phyloP scores from a whole-genome alignment of 1,284 basidiomycete genomes.

The Coniophora puteana region DNA sequence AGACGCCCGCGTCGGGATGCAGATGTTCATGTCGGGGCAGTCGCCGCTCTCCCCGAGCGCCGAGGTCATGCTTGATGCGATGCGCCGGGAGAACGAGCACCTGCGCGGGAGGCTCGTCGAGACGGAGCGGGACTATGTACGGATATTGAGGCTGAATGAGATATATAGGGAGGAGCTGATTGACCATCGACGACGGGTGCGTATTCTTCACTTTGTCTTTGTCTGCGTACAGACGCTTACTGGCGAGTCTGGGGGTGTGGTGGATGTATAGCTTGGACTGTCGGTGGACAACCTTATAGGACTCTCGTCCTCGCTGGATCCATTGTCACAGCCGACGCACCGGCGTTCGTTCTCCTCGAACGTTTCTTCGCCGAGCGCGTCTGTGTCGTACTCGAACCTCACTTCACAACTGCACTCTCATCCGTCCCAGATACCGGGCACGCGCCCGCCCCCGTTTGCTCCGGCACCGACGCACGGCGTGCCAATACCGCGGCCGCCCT shows the following conservation, averaged over 20 bases:
- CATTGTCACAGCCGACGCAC: constrained; percentile 66
- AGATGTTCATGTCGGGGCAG: constrained; percentile 23
- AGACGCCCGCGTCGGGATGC: constrained; percentile 28
- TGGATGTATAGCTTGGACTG: constrained; percentile 59
- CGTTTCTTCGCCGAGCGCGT: constrained; percentile 45
- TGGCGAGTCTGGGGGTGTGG: no score
- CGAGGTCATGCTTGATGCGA: constrained; percentile 66
- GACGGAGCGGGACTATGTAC: constrained; percentile 70
- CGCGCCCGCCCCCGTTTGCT: constrained; percentile 43
- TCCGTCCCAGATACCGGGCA: constrained; percentile 55
- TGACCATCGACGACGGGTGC: constrained; percentile 66
- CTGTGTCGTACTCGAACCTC: constrained; percentile 34
- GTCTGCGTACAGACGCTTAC: constrained; percentile 4
- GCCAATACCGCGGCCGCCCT: constrained; percentile 65
- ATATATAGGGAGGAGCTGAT: constrained; percentile 79
- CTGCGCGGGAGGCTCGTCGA: constrained; percentile 60
- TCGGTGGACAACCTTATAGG: constrained; percentile 75
- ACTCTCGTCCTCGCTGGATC: constrained; percentile 49
- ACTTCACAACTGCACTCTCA: constrained; percentile 24
- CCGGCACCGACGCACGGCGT: constrained; percentile 41
- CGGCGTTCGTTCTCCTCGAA: constrained; percentile 42
- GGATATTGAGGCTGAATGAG: constrained; percentile 70
- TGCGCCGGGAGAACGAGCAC: constrained; percentile 73
- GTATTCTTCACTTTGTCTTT: constrained; percentile 25
- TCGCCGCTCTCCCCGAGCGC: constrained; percentile 48